Evolutionary conservation across 768 basidiomycete species (phyloP).

Genomic region (Auriscalpium vulgare): DNA sequence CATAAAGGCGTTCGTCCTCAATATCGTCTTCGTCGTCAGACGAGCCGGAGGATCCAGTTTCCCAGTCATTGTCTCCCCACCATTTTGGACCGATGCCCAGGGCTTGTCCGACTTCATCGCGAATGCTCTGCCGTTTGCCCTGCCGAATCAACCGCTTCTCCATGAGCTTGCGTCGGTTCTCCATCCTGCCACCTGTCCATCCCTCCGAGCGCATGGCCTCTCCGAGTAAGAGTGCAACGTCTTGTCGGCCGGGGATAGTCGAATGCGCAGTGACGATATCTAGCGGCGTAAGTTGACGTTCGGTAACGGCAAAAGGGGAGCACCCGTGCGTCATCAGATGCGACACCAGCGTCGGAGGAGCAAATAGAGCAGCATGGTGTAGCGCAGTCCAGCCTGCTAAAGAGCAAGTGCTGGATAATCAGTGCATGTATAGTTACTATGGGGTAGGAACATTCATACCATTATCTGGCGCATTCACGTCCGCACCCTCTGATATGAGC

Average conservation of each 20-base stretch:
- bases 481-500: constrained; percentile 71
- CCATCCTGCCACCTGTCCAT: constrained; percentile 74
- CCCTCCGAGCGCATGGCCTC: constrained; percentile 84
- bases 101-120: constrained; percentile 48
- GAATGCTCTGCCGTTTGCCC: constrained; percentile 45
- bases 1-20: constrained; percentile 42
- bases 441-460: constrained; percentile 32
- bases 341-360: constrained; percentile 86
- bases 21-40: constrained; percentile 41
- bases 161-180: constrained; percentile 49
- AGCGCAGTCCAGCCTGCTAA: constrained; percentile 92
- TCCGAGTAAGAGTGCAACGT: constrained; percentile 79
- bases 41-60: constrained; percentile 23
- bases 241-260: constrained; percentile 71
- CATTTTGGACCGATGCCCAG: constrained; percentile 52
- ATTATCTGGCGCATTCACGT: constrained; percentile 52
- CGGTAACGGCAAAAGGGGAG: constrained; percentile 71
- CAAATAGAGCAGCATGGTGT: constrained; percentile 82
- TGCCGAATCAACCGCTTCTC: constrained; percentile 52
- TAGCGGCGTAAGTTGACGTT: constrained; percentile 73
- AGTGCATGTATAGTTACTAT: background rate
- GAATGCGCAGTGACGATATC: constrained; percentile 87
- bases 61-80: constrained; percentile 50
- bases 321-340: constrained; percentile 91
- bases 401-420: background rate